phyloP scores from a whole-genome alignment of 768 basidiomycete genomes.

The Leccinum uliginosum region DNA sequence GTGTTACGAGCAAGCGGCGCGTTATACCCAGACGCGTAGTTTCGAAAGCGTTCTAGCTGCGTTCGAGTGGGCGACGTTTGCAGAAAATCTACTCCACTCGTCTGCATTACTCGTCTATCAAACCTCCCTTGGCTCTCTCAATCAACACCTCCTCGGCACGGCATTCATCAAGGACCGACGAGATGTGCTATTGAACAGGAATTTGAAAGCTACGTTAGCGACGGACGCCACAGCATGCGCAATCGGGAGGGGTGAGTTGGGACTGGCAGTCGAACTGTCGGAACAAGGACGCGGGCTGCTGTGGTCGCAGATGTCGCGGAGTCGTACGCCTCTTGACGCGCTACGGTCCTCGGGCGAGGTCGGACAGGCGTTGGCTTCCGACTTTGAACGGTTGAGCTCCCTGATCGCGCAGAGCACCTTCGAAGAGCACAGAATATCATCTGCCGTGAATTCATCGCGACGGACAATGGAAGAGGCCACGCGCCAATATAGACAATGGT shows the following conservation, averaged over 20 bases:
- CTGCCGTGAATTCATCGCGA: background rate
- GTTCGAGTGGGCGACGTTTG: slow-evolving; percentile 14
- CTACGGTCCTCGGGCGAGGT: slow-evolving; percentile 13
- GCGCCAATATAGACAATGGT: slow-evolving; percentile 14
- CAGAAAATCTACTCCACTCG: slow-evolving; percentile 8
- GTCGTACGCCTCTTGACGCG: slow-evolving; percentile 23
- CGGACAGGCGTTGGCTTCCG: slow-evolving; percentile 21
- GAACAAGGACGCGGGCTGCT: slow-evolving; percentile 30
- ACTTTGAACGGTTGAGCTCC: slow-evolving; percentile 21
- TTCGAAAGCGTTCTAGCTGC: slow-evolving; percentile 7
- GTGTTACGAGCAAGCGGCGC: slow-evolving; percentile 13
- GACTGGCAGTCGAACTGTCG: slow-evolving; percentile 32
- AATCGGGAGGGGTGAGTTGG: slow-evolving; percentile 13
- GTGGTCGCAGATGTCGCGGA: slow-evolving; percentile 29
- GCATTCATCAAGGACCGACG: slow-evolving; percentile 18
- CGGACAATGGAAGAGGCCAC: slow-evolving; percentile 11
- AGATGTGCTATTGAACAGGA: slow-evolving; percentile 1
- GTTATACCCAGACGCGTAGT: background rate
- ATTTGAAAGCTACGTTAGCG: slow-evolving; percentile 13
- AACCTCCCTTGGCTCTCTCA: slow-evolving; percentile 12
- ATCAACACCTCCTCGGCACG: slow-evolving; percentile 16
- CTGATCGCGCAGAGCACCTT: slow-evolving; percentile 8
- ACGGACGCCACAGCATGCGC: slow-evolving; percentile 27
- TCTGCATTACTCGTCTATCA: slow-evolving; percentile 24
- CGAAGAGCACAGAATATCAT: background rate